Evolutionary conservation across 139 green algal species (phyloP), one percentile per base, ranked within the genome.

Genomic region (Deuterostichococcus epilithicus): DNA sequence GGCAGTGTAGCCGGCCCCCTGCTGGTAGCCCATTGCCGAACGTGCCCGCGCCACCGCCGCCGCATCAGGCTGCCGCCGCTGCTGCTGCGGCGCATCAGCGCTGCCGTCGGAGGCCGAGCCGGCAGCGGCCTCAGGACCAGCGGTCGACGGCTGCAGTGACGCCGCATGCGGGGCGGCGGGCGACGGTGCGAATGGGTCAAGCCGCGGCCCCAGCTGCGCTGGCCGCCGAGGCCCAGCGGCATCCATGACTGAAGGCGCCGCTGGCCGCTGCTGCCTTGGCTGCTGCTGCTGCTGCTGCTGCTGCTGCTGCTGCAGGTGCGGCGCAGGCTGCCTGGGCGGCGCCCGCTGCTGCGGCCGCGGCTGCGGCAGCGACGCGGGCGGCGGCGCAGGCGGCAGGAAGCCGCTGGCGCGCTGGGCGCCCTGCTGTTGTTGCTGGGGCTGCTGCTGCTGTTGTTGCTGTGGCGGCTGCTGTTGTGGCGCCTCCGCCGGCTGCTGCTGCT

Each of bases 391-490:
- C 18, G 10, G 52, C 52, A n/a, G 52, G 8, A 52, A 8, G 42
- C 42, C 42, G 42, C 42, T 52, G 42, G 8, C 42, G 42, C 42
- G 8, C 8, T 52, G 42, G 8, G 13, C 8, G 42, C 42, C 13
- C 42, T 52, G 42, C 34, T 70, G 73, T 25, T 71, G 28, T 45
- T 70, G 59, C 32, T 45, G 18, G 22, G 10, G 36, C 67, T 69
- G 76, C 67, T 80, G 76, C 42, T 70, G 71, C 76, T 39, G 38
- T 0, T 80, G 68, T 10, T 58, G 66, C 8, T 78, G 66, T 8
- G 70, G 32, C 13, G 45, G 0, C 36, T 70, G 67, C 70, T 44
- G 39, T 35, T 34, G 76, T 69, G 70, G 68, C 68, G 68, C 18
- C n/a, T 72, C 33, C 4, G 5, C 15, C 28, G 39, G 45, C 34